These are phyloP conservation scores for Pseudopyricularia cyperi DNA, from an alignment of 2,329 filamentous ascomycete genomes.

Conservation along the genomic window DNA sequence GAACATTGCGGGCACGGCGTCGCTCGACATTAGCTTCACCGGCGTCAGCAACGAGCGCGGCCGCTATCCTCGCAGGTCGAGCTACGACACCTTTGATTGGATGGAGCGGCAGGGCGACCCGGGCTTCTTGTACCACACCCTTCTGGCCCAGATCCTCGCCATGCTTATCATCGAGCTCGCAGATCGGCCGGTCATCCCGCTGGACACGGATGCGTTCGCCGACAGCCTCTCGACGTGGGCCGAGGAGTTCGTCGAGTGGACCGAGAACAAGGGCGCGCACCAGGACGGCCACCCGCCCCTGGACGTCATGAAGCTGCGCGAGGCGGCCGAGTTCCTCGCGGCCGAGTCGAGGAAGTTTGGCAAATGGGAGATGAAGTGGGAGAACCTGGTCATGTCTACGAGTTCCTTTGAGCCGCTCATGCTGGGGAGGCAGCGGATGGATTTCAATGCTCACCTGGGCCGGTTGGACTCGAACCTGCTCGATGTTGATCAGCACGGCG, in stretches of 20 bases:
- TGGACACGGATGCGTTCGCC: conserved; percentile 67
- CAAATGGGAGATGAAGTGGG: conserved; percentile 68
- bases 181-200: conserved; percentile 69
- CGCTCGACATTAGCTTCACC: conserved; percentile 69
- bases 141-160: conserved; percentile 67
- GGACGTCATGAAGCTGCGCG: conserved; percentile 44
- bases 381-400: conserved; percentile 52
- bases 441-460: conserved; percentile 68
- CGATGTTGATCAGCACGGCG: conserved; percentile 58
- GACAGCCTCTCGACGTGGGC: conserved; percentile 52
- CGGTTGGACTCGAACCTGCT: conserved; percentile 73
- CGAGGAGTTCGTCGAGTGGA: conserved; percentile 8
- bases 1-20: conserved; percentile 77
- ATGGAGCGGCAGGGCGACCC: conserved; percentile 72
- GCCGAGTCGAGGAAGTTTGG: conserved; percentile 52
- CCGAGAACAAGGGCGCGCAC: conserved; percentile 25
- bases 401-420: conserved; percentile 65
- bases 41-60: conserved; percentile 5
- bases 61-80: conserved; percentile 65
- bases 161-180: conserved; percentile 76
- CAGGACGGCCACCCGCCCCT: conserved; percentile 22
- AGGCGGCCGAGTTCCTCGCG: conserved; percentile 49
- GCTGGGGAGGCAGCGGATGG: conserved; percentile 53
- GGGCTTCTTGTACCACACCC: conserved; percentile 65
- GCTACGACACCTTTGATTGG: conserved; percentile 84